These are phyloP conservation scores for Pyrenochaeta sp. DNA, from an alignment of 2,329 filamentous ascomycete species.

Conservation along the genomic window DNA sequence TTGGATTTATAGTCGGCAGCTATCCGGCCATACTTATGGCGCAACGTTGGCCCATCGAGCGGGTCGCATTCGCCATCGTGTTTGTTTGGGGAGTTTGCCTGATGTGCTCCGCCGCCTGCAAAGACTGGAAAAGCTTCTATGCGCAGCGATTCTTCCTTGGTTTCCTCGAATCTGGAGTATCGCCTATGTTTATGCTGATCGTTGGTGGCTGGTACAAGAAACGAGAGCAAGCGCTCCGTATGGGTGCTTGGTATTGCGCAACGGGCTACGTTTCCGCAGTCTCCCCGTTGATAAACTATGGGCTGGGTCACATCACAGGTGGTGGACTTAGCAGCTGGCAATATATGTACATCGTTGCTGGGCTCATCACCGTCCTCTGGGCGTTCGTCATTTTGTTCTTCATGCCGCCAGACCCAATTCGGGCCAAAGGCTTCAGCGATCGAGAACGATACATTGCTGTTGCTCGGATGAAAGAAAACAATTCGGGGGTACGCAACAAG, in stretches of 20 bases:
- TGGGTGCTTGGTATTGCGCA: constrained; percentile 71
- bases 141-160: constrained; percentile 63
- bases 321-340: constrained; percentile 33
- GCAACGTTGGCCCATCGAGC: constrained; percentile 58
- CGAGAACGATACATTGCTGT: constrained; percentile 61
- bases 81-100: constrained; percentile 59
- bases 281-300: constrained; percentile 41
- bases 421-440: constrained; percentile 45
- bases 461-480: constrained; percentile 75
- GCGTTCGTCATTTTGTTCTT: constrained; percentile 46
- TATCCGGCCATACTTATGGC: constrained; percentile 57
- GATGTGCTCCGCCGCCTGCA: constrained; percentile 56
- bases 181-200: constrained; percentile 64
- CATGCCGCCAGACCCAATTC: constrained; percentile 55
- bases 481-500: constrained; percentile 75
- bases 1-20: constrained; percentile 58
- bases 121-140: constrained; percentile 60
- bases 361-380: constrained; percentile 37
- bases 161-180: constrained; percentile 63
- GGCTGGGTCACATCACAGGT: constrained; percentile 41
- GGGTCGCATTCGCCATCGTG: constrained; percentile 54
- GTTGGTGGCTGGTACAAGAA: constrained; percentile 65
- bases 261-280: constrained; percentile 49
- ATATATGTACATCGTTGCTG: constrained; percentile 45
- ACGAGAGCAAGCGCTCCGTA: constrained; percentile 67